Evolutionary conservation across 495 filamentous ascomycete species (phyloP).

Genomic region (Rostrohypoxylon terebratum): DNA sequence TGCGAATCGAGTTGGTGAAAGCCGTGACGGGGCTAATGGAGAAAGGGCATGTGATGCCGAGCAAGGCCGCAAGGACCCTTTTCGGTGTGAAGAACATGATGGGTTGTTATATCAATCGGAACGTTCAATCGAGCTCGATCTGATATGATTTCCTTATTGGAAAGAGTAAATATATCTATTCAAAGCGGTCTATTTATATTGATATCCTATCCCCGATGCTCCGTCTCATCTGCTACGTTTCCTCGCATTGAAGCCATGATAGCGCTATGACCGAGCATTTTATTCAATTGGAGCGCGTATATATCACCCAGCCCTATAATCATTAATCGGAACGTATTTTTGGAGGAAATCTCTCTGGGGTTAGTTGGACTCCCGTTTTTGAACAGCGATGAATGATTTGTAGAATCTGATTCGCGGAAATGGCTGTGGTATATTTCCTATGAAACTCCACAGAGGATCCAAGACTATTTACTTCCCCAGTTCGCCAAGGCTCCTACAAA

Average conservation of each 20-base stretch:
- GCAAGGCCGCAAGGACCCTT: conserved; percentile 22
- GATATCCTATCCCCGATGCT: not conserved
- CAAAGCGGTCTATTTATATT: not conserved
- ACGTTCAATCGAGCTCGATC: not conserved
- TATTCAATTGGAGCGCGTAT: conserved; percentile 31
- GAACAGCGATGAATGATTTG: not conserved
- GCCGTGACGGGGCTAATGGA: conserved; percentile 42
- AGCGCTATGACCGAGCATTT: not conserved
- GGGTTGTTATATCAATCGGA: not conserved
- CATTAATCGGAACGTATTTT: conserved; percentile 1
- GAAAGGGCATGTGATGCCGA: conserved; percentile 5
- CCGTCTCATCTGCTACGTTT: not conserved
- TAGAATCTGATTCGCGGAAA: conserved; percentile 12
- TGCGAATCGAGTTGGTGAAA: conserved; percentile 52
- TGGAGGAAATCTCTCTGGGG: not conserved
- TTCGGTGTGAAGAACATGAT: conserved; percentile 22
- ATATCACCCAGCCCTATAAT: not conserved
- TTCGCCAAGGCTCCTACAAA: not conserved
- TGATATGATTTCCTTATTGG: not conserved
- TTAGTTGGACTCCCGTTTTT: conserved; percentile 3
- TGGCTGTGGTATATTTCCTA: not conserved
- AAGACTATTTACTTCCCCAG: conserved; percentile 8
- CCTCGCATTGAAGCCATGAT: not conserved
- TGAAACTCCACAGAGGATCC: not conserved
- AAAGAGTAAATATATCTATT: not conserved